phyloP scores from a whole-genome alignment of 306 rosid genomes.

The Glycine soja region DNA sequence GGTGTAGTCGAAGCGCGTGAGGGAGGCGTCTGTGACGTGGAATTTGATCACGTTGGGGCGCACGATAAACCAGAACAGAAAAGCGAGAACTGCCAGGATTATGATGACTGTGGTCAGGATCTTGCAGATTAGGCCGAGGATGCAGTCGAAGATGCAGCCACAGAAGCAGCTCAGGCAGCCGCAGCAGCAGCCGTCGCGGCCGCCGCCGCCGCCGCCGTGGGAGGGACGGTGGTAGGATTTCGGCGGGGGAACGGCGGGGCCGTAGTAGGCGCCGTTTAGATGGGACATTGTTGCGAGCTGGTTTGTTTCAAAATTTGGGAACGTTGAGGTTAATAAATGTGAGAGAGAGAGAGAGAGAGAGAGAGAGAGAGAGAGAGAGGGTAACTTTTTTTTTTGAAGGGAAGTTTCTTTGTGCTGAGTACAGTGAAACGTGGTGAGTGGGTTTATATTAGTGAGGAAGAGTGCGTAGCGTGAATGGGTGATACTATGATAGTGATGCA shows the following conservation, averaged over 20 bases:
- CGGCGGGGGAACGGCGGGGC: conserved; percentile 82
- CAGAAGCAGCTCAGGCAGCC: conserved; percentile 55
- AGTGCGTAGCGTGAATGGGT: not conserved
- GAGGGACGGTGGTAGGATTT: conserved; percentile 52
- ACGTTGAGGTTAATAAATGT: not conserved
- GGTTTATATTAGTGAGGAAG: not conserved
- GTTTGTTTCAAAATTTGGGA: not conserved
- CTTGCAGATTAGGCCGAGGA: conserved; percentile 53
- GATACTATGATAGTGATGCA: too few species aligned
- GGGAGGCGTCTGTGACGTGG: conserved; percentile 59
- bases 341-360: too few species aligned
- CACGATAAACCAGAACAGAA: conserved; percentile 60
- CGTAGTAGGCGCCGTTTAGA: conserved; percentile 84
- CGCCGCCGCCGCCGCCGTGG: conserved; percentile 59
- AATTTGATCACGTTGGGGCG: conserved; percentile 61
- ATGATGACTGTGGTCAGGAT: conserved; percentile 43
- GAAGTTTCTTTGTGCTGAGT: not conserved
- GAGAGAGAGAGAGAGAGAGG: not conserved
- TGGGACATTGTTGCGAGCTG: conserved; percentile 53
- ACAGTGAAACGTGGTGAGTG: not conserved
- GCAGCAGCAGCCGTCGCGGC: conserved; percentile 50
- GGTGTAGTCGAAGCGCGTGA: conserved; percentile 59
- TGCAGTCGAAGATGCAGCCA: conserved; percentile 58
- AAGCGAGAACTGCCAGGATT: conserved; percentile 40
- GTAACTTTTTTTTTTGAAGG: not conserved